These are phyloP conservation scores for Thraustochytrium sp. DNA, from an alignment of 352 stramenopile genomes.

Conservation along the genomic window DNA sequence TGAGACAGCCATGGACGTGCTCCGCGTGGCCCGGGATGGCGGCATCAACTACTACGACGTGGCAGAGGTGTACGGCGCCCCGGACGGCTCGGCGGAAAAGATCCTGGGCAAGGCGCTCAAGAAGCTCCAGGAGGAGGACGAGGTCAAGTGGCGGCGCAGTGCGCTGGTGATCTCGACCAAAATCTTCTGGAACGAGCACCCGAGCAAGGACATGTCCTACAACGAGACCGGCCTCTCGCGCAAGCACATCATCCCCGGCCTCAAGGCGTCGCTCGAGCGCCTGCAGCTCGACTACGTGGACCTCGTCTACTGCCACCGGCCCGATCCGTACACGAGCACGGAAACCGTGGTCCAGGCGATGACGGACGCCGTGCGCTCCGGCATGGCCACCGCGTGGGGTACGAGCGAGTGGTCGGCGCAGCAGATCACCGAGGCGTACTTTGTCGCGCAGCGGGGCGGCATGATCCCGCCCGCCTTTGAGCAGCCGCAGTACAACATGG, in stretches of 20 bases:
- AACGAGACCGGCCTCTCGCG: conserved; percentile 52
- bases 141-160: conserved; percentile 38
- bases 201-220: neutral
- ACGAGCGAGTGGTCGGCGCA: conserved; percentile 65
- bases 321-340: conserved; percentile 48
- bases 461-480: conserved; percentile 30
- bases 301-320: conserved; percentile 51
- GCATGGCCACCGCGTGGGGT: conserved; percentile 64
- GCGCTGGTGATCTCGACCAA: conserved; percentile 54
- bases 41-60: conserved; percentile 18
- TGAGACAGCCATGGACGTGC: conserved; percentile 7
- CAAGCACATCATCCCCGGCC: conserved; percentile 53
- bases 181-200: conserved; percentile 49
- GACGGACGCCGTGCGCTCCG: conserved; percentile 62
- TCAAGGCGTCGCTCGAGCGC: conserved; percentile 48
- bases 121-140: neutral
- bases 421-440: conserved; percentile 62
- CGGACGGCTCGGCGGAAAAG: neutral
- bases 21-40: neutral
- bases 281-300: conserved; percentile 54
- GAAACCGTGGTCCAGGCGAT: conserved; percentile 63
- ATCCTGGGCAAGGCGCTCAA: conserved; percentile 7
- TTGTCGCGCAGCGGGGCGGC: neutral
- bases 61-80: conserved; percentile 4
- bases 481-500: conserved; percentile 68